Conservation (phyloP, 345 rosid species). For the Toxicodendron radicans region DNA sequence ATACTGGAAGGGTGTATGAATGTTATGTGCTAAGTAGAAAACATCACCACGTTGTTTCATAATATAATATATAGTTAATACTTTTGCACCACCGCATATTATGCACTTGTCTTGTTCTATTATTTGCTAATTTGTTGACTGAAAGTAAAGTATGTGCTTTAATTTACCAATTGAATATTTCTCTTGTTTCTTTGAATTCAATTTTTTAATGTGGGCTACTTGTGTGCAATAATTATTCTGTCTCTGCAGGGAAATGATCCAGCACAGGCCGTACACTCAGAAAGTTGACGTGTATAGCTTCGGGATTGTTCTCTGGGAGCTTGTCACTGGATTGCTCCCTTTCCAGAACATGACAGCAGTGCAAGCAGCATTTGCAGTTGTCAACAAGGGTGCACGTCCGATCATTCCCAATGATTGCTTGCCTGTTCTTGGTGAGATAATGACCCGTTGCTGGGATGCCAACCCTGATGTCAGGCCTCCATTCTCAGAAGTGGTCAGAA, state of each 20-base stretch:
- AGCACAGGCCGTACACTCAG: conserved; percentile 45
- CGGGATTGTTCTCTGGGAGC: conserved; percentile 54
- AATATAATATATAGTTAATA: neutral
- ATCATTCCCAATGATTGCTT: conserved; percentile 35
- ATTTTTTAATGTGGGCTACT: neutral
- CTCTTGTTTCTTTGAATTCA: neutral
- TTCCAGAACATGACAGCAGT: conserved; percentile 49
- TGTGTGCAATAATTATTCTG: neutral
- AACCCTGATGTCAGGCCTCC: conserved; percentile 44
- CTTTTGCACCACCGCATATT: neutral
- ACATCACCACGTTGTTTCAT: neutral
- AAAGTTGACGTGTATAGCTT: conserved; percentile 53
- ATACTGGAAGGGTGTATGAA: neutral
- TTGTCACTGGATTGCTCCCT: conserved; percentile 40
- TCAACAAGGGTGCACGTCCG: conserved; percentile 42
- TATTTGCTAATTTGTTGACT: neutral
- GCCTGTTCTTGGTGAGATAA: conserved; percentile 38
- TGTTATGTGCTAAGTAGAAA: neutral
- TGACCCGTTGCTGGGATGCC: conserved; percentile 46
- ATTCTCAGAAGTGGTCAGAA: conserved; percentile 33
- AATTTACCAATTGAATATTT: neutral
- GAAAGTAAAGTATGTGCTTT: neutral
- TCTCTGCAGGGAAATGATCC: conserved; percentile 44
- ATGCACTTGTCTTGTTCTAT: neutral
- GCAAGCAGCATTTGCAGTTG: conserved; percentile 51